A percentile compares a stretch with the other conserved stretches of the same genome.
Conservation (phyloP, 225 moss, liverwort and hornwort species). For the Straminergon stramineum region DNA sequence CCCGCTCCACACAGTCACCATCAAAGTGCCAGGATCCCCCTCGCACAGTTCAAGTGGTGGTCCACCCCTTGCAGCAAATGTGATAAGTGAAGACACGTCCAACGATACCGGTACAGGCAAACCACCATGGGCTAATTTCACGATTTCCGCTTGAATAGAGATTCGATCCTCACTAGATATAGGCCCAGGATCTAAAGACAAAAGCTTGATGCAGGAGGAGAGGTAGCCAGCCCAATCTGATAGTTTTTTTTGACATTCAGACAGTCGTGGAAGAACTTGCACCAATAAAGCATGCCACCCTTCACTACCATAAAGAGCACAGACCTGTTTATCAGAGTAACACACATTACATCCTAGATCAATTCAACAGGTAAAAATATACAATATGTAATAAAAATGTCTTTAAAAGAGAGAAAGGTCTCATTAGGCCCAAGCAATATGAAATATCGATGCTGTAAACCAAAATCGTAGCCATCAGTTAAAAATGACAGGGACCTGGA, state of each 20-base stretch:
- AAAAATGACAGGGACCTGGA: not conserved
- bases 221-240: constrained; percentile 93
- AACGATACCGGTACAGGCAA: constrained; percentile 75
- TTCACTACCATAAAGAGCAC: constrained; percentile 92
- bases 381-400: not conserved
- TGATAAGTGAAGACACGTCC: constrained; percentile 89
- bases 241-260: constrained; percentile 80
- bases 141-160: constrained; percentile 72
- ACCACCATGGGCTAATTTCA: constrained; percentile 82
- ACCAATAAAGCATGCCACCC: constrained; percentile 88
- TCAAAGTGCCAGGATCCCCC: constrained; percentile 87
- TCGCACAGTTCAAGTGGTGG: constrained; percentile 87
- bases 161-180: constrained; percentile 54
- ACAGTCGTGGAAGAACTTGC: constrained; percentile 92
- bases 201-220: constrained; percentile 77
- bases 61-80: constrained; percentile 87
- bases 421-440: not conserved
- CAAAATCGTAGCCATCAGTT: not conserved
- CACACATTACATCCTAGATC: not conserved
- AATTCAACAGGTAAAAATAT: not conserved
- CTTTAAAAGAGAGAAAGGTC: not conserved
- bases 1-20: constrained; percentile 94
- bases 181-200: constrained; percentile 63
- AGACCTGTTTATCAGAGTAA: constrained; percentile 46
- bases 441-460: not conserved